Evolutionary conservation across 441 rosid genomes (phyloP).

Genomic region (Populus hybrid): DNA sequence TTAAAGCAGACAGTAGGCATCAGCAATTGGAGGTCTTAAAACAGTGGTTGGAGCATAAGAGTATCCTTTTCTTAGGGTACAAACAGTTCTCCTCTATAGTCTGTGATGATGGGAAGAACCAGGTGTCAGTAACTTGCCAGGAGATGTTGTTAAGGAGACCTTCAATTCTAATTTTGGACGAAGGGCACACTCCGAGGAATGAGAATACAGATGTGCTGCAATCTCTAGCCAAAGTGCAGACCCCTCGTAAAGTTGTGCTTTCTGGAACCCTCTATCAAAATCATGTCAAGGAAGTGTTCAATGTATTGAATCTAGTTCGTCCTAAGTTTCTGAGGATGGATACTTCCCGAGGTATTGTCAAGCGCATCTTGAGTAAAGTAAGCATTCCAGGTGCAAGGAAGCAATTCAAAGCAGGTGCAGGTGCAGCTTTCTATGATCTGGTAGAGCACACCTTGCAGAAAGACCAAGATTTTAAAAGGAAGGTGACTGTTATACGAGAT

Average conservation of each 20-base stretch:
- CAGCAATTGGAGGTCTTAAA: constrained; percentile 65
- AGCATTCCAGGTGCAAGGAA: constrained; percentile 45
- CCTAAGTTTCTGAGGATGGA: constrained; percentile 69
- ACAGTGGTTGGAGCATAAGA: constrained; percentile 62
- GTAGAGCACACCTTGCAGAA: constrained; percentile 70
- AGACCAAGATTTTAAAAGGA: constrained; percentile 42
- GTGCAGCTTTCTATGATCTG: constrained; percentile 48
- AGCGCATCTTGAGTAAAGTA: constrained; percentile 66
- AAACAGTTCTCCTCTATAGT: constrained; percentile 73
- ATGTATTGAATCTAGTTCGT: constrained; percentile 72
- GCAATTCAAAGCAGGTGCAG: constrained; percentile 35
- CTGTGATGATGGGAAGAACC: constrained; percentile 42
- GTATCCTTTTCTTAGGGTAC: constrained; percentile 80
- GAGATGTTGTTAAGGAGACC: constrained; percentile 67
- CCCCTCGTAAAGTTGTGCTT: constrained; percentile 79
- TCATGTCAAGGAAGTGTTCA: constrained; percentile 83
- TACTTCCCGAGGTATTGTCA: constrained; percentile 34
- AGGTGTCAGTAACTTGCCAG: constrained; percentile 39
- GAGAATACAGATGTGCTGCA: constrained; percentile 63
- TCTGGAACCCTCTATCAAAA: constrained; percentile 90
- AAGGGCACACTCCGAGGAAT: constrained; percentile 87
- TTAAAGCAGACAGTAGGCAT: constrained; percentile 58
- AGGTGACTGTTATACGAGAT: constrained; percentile 60
- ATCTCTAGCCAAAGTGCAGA: constrained; percentile 72
- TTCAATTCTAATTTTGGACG: constrained; percentile 78